Evolutionary conservation across 2,329 filamentous ascomycete genomes (phyloP).

Genomic region (Aspergillus clavatus): DNA sequence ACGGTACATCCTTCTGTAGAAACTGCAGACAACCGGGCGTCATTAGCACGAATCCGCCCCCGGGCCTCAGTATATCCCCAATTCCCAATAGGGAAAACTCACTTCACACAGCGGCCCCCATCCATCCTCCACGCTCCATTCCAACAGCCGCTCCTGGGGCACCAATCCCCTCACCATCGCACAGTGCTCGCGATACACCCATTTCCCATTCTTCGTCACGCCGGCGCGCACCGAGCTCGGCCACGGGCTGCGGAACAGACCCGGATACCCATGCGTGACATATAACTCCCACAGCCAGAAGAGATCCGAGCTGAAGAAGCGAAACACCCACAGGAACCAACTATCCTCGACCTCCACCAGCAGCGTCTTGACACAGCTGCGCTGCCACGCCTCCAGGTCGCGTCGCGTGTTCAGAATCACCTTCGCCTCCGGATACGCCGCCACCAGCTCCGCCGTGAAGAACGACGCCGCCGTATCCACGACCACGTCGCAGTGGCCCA

Average conservation of each 20-base stretch:
- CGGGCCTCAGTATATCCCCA: no score
- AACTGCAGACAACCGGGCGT: neutral
- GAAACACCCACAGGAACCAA: conserved; percentile 7
- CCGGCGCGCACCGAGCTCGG: neutral
- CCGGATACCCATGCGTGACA: conserved; percentile 5
- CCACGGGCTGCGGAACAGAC: conserved; percentile 6
- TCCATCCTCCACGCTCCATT: conserved; percentile 25
- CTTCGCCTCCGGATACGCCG: conserved; percentile 28
- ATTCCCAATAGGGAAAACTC: neutral
- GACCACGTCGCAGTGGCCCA: conserved; percentile 26
- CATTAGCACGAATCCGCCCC: no score
- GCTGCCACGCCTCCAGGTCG: conserved; percentile 11
- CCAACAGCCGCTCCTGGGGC: conserved; percentile 17
- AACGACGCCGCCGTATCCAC: conserved; percentile 27
- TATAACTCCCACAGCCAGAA: conserved; percentile 11
- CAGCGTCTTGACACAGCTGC: conserved; percentile 9
- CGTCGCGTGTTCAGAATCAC: conserved; percentile 9
- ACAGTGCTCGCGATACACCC: conserved; percentile 21
- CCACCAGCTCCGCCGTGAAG: conserved; percentile 31
- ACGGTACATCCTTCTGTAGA: neutral
- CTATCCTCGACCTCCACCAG: conserved; percentile 4
- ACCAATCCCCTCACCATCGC: conserved; percentile 23
- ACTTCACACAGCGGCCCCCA: conserved; percentile 24
- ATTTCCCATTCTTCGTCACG: conserved; percentile 14
- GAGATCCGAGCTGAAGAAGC: conserved; percentile 8